Percentiles rank a stretch among this genome's conserved stretches.
These are phyloP conservation scores for Solanum piurae DNA, from an alignment of 257 asterid species.

Conservation along the genomic window DNA sequence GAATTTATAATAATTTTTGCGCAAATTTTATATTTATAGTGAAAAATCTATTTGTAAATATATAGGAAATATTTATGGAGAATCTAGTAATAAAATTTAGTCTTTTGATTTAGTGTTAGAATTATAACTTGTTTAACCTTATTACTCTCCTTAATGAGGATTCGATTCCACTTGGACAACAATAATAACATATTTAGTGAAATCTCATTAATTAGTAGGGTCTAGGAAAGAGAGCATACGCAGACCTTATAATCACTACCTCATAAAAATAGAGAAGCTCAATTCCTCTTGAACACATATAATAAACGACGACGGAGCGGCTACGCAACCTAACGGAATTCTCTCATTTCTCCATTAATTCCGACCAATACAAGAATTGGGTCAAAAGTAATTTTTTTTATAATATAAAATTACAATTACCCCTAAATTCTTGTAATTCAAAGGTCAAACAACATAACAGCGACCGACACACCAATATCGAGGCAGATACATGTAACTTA, in stretches of 20 bases:
- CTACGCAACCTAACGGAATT: neutral
- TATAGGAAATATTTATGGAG: neutral
- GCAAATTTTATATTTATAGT: neutral
- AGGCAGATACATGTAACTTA: neutral
- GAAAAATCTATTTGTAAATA: neutral
- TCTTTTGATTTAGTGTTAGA: neutral
- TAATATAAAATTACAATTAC: neutral
- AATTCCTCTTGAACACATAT: too few species aligned
- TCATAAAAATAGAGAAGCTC: neutral
- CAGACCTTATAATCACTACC: fast-evolving
- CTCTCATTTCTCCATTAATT: neutral
- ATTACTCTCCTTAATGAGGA: neutral
- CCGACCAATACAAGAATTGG: neutral
- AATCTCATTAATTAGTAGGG: too few species aligned
- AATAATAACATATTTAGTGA: too few species aligned
- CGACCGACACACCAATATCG: neutral
- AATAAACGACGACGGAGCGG: neutral
- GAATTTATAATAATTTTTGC: neutral
- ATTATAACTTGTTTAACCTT: neutral
- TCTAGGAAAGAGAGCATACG: fast-evolving
- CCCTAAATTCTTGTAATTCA: neutral
- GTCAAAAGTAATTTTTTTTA: neutral
- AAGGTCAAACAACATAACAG: neutral
- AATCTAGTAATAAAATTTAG: neutral
- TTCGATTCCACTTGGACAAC: neutral